Conservation (phyloP, 495 filamentous ascomycete species). For the Aspergillus sclerotioniger region DNA sequence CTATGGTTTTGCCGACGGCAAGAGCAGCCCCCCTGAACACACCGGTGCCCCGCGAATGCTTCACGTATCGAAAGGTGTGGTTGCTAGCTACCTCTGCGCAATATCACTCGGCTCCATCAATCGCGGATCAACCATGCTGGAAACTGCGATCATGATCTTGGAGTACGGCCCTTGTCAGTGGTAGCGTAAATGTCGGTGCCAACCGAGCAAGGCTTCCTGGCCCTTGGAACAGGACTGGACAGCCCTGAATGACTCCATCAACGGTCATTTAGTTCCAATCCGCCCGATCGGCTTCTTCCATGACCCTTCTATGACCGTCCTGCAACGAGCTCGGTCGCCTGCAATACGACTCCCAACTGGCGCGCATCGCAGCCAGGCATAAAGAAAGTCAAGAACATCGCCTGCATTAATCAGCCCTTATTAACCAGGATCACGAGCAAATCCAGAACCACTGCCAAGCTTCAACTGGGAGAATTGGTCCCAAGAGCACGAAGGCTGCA, state of each 20-base stretch:
- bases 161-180: background rate
- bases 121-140: too few relatives aligned
- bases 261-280: slow-evolving; percentile 3
- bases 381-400: background rate
- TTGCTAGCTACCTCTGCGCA: too few relatives aligned
- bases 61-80: too few relatives aligned
- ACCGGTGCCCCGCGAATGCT: too few relatives aligned
- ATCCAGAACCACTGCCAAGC: slow-evolving; percentile 4
- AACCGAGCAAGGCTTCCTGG: background rate
- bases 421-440: background rate
- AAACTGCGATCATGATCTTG: background rate
- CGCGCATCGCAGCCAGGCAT: slow-evolving; percentile 3
- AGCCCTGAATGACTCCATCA: slow-evolving; percentile 11
- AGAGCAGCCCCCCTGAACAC: too few relatives aligned
- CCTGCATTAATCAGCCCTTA: background rate
- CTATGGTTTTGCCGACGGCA: too few relatives aligned
- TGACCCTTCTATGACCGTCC: background rate
- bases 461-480: slow-evolving; percentile 9
- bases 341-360: background rate
- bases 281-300: slow-evolving; percentile 16
- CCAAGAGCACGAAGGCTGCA: background rate
- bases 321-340: background rate
- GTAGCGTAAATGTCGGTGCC: background rate
- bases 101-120: too few relatives aligned
- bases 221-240: slow-evolving; percentile 3